Evolutionary conservation across 805 yeast genomes (phyloP), one percentile per base, ranked within the genome.

Genomic region (Dipodascus geniculatus): DNA sequence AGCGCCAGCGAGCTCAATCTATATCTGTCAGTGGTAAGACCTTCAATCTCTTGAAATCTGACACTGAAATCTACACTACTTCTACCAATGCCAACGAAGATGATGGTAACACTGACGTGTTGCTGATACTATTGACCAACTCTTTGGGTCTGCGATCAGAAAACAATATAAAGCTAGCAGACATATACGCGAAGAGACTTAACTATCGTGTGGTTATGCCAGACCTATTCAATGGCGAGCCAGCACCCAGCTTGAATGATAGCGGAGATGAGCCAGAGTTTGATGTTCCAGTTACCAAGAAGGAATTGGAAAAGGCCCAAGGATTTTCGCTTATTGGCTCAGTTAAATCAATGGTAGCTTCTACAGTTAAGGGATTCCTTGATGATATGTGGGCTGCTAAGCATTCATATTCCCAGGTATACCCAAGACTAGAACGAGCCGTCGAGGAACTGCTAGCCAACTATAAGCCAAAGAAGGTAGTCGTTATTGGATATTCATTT

Each of bases 311-410:
- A 38, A n/a, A 14, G 44, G 20, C 44, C 6, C 33, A 28, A 28
- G 33, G 33, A 6, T 28, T 28, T 28, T 38, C 44, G 14, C 49
- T 56, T 16, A 38, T 59, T 2, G 49, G 57, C 3, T 56, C 59
- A 22, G 49, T 66, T 48, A 63, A 64, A 49, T 52, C 60, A n/a
- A 49, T 60, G 24, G 64, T 66, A 6, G 60, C 58, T 1, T 55
- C 58, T 8, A 54, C 61, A 8, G 63, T 63, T 16, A 58, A 65
- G 35, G 69, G 69, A 17, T 66, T 66, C 51, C 52, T 60, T 51
- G 68, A 68, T 31, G 69, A 66, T 48, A 66, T 66, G 68, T 66
- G 69, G 69, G 51, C 65, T 9, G 69, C 69, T 16, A 59, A 60
- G 48, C 70, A 66, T 56, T 63, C 69, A 9, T 61, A 54, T 50